phyloP scores from a whole-genome alignment of 2,329 filamentous ascomycete species.

The Xylaria sp. region DNA sequence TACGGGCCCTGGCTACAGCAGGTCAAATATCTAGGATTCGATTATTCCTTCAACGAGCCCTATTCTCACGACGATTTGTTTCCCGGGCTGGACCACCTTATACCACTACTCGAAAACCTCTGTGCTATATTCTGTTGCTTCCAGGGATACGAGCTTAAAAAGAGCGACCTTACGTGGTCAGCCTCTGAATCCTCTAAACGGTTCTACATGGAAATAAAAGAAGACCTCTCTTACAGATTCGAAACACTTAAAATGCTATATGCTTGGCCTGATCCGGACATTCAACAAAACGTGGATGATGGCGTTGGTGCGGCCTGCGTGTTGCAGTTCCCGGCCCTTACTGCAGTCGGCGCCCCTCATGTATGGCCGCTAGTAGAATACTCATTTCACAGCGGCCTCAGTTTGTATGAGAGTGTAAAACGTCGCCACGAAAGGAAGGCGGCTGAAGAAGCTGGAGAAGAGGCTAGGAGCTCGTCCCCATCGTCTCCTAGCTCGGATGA shows the following conservation, averaged over 20 bases:
- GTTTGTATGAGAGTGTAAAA: constrained; percentile 7
- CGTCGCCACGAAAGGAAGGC: constrained; percentile 17
- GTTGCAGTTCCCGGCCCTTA: not conserved
- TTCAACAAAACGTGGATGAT: not conserved
- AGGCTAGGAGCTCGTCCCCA: not conserved
- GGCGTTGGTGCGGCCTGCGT: not conserved
- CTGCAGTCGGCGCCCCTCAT: not conserved
- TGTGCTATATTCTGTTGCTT: constrained; percentile 30
- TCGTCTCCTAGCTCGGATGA: constrained; percentile 1
- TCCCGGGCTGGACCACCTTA: not conserved
- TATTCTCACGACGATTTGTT: not conserved
- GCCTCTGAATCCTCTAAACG: constrained; percentile 26
- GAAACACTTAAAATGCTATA: constrained; percentile 34
- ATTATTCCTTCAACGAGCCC: not conserved
- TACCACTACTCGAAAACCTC: not conserved
- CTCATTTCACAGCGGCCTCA: not conserved
- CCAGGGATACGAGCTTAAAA: not conserved
- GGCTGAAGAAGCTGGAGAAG: too few relatives aligned
- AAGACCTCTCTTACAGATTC: constrained; percentile 28
- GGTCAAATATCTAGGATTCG: constrained; percentile 33
- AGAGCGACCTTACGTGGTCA: constrained; percentile 35
- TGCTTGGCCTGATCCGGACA: constrained; percentile 41
- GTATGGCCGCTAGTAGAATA: constrained; percentile 16
- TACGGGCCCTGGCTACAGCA: not conserved
- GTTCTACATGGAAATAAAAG: constrained; percentile 30